Conservation (phyloP, 2,329 filamentous ascomycete genomes). For the Ceratocystis lukuohia region DNA sequence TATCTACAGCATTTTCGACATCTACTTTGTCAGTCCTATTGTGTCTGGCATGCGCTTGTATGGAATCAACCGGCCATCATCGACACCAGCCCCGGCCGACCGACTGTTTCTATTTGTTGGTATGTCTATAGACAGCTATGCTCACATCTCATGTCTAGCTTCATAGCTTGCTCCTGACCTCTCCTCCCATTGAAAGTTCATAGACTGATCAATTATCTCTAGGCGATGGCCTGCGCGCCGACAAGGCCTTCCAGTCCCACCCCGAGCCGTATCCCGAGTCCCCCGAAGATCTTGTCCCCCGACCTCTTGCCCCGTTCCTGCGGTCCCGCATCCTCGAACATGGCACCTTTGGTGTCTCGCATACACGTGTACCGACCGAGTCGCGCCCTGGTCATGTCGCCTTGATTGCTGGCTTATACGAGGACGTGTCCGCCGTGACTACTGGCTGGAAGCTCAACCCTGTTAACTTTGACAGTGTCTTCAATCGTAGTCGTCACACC, state of each 20-base stretch:
- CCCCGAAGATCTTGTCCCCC: constrained; percentile 52
- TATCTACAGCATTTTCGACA: constrained; percentile 91
- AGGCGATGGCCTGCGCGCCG: constrained; percentile 87
- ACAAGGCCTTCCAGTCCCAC: constrained; percentile 93
- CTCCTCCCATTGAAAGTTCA: neutral
- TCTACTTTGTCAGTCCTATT: constrained; percentile 96
- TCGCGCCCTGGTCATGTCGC: constrained; percentile 94
- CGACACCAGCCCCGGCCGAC: constrained; percentile 63
- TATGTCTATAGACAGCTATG: constrained; percentile 27
- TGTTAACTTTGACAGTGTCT: constrained; percentile 96
- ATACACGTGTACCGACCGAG: constrained; percentile 92
- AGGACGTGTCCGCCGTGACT: constrained; percentile 92
- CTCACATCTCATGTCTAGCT: neutral
- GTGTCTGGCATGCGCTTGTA: constrained; percentile 89
- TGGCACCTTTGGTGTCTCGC: constrained; percentile 92
- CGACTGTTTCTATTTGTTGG: constrained; percentile 88
- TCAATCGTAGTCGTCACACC: constrained; percentile 90
- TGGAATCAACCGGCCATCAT: constrained; percentile 46
- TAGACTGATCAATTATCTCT: neutral
- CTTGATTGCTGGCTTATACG: constrained; percentile 88
- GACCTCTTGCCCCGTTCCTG: constrained; percentile 79
- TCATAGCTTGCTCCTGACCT: neutral
- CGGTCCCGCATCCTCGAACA: constrained; percentile 77
- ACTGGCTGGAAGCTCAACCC: constrained; percentile 98
- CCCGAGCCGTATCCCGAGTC: constrained; percentile 66